These are phyloP conservation scores for Apophysomyces sp. DNA, from an alignment of 371 early-diverging fungal genomes.

Conservation along the genomic window DNA sequence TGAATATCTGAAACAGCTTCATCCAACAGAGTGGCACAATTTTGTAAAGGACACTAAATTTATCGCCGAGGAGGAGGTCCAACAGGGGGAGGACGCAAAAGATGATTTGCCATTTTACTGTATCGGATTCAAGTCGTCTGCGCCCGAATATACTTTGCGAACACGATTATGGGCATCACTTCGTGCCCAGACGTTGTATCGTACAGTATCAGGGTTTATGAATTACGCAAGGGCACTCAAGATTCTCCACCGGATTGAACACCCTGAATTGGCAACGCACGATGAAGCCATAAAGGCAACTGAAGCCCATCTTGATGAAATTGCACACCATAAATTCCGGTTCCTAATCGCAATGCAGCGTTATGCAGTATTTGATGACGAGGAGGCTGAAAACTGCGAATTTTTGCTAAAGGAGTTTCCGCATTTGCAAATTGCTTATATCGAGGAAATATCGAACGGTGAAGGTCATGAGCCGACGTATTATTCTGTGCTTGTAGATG, in stretches of 20 bases:
- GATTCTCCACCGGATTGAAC: conserved; percentile 80
- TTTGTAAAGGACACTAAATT: conserved; percentile 90
- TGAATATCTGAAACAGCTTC: conserved; percentile 84
- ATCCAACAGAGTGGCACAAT: conserved; percentile 87
- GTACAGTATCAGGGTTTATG: conserved; percentile 91
- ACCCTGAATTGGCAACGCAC: conserved; percentile 68
- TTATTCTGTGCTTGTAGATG: conserved; percentile 81
- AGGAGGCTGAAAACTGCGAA: conserved; percentile 80
- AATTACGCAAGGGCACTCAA: conserved; percentile 86
- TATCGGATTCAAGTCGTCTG: conserved; percentile 83
- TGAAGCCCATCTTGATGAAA: conserved; percentile 59
- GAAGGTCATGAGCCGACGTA: conserved; percentile 55
- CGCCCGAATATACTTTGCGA: conserved; percentile 81
- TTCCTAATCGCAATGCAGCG: conserved; percentile 91
- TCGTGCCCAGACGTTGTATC: conserved; percentile 86
- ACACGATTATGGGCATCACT: conserved; percentile 91
- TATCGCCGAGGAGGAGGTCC: conserved; percentile 68
- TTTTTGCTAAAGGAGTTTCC: conserved; percentile 77
- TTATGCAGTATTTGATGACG: conserved; percentile 72
- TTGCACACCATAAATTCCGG: conserved; percentile 80
- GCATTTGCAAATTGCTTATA: conserved; percentile 80
- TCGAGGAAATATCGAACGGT: conserved; percentile 58
- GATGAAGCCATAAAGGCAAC: conserved; percentile 53
- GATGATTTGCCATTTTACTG: conserved; percentile 85
- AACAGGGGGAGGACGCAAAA: conserved; percentile 38